phyloP scores from a whole-genome alignment of 2,329 filamentous ascomycete species.

The Trichoderma endophyticum region DNA sequence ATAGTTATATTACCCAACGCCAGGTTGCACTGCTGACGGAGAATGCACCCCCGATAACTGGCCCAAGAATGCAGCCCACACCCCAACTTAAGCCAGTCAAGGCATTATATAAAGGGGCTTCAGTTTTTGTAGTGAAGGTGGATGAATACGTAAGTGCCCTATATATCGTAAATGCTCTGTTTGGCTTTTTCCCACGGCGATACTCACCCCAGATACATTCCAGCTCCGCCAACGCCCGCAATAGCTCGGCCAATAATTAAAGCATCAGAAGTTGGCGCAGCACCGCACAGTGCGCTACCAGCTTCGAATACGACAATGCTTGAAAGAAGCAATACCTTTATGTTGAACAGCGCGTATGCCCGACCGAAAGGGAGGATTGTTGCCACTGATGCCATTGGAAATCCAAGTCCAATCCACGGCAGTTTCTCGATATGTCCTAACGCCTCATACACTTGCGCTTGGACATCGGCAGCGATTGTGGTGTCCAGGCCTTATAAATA shows the following conservation, averaged over 20 bases:
- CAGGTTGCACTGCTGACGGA: neutral
- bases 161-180: neutral
- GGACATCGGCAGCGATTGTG: conserved; percentile 50
- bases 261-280: conserved; percentile 40
- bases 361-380: conserved; percentile 36
- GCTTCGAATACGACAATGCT: conserved; percentile 26
- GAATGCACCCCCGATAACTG: neutral
- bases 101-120: neutral
- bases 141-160: neutral
- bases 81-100: neutral
- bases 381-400: conserved; percentile 40
- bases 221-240: conserved; percentile 20
- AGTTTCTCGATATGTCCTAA: conserved; percentile 38
- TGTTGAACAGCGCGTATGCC: conserved; percentile 40
- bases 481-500: conserved; percentile 27
- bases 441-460: conserved; percentile 38
- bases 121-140: neutral
- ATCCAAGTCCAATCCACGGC: conserved; percentile 39
- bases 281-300: conserved; percentile 39
- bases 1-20: neutral
- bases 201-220: neutral
- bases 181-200: neutral
- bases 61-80: neutral
- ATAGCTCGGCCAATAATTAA: conserved; percentile 45
- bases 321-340: conserved; percentile 39